Base-by-base conservation (phyloP, 148 eudicot genomes). In the Cornus suecica region DNA sequence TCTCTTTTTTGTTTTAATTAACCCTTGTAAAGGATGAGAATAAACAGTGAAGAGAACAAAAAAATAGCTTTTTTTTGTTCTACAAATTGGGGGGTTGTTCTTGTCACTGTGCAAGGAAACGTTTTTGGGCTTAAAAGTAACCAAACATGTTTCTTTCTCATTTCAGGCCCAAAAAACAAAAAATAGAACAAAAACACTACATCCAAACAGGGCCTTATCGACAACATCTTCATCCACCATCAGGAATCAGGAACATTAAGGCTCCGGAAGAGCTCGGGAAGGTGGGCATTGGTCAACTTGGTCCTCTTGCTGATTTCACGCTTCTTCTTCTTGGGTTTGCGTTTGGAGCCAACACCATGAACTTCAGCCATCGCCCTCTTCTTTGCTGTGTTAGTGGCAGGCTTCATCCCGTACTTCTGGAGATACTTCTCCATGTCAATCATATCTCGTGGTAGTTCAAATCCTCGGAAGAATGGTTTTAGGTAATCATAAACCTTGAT, bases 401-500 rank as follows among this genome's bases (percentile, higher is more conserved):
- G 94, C 65, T 86, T 88, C 83, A 88, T 83, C 26, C 90, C 89
- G 32, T 82, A 86, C 86, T 86, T 90, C 78, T 78, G 89, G 0
- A 92, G 92, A 67, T 88, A 86, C 83, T 78, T 85, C 83, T 90
- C 97, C 0, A 92, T 83, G 34, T 88, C 97, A 8, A 88, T 71
- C 89, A 92, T 88, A 76, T 92, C 97, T 5, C 78, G 79, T 9
- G 97, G 97, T 30, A 90, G 78, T 69, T 92, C 90, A 28, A 90
- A 88, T 65, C 84, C 81, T 71, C 83, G 69, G 73, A 90, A 92
- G 7, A 88, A 68, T 45, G 82, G 77, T 69, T 88, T 92, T 65
- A 92, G 73, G 70, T 90, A 91, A 70, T 85, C 88, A 54, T 92
- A 91, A 10, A 90, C 92, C 56, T 85, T 90, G 54, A 92, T 84